Conservation (phyloP, 371 early-diverging fungal genomes). For the Quaeritorhiza haematococci region DNA sequence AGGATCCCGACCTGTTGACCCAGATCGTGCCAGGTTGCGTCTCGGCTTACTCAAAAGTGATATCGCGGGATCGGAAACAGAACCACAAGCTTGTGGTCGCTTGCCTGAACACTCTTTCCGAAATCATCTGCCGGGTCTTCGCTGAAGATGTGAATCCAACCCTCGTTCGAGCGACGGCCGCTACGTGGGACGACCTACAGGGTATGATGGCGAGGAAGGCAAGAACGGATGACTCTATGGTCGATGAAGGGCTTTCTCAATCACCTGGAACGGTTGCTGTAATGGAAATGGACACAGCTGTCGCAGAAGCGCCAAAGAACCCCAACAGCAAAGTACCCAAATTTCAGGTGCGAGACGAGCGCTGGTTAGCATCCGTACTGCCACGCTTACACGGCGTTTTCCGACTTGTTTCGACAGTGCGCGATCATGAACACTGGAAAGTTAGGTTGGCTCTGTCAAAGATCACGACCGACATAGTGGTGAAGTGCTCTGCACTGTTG, state of each 20-base stretch:
- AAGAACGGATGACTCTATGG: not conserved
- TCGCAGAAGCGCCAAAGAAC: too few species aligned
- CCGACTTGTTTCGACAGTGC: constrained; percentile 19
- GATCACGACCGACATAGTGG: too few species aligned
- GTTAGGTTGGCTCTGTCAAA: constrained; percentile 42
- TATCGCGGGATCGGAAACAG: constrained; percentile 42
- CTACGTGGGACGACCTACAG: constrained; percentile 13
- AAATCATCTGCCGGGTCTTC: constrained; percentile 34
- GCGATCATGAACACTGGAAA: constrained; percentile 39
- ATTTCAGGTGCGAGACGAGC: not conserved
- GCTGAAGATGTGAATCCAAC: constrained; percentile 27
- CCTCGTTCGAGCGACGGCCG: constrained; percentile 13
- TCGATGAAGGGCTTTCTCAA: not conserved
- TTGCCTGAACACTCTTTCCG: constrained; percentile 33
- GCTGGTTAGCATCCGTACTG: constrained; percentile 1
- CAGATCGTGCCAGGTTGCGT: constrained; percentile 39
- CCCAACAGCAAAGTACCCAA: not conserved
- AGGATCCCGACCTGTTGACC: constrained; percentile 31
- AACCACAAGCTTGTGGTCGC: constrained; percentile 40
- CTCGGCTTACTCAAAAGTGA: constrained; percentile 35
- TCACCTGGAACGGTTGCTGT: not conserved
- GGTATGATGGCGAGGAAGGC: too few species aligned
- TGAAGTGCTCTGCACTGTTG: too few species aligned
- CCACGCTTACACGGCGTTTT: constrained; percentile 4
- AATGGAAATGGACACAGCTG: not conserved